Evolutionary conservation across 2,329 filamentous ascomycete genomes (phyloP).

Genomic region (Aspergillus piperis): DNA sequence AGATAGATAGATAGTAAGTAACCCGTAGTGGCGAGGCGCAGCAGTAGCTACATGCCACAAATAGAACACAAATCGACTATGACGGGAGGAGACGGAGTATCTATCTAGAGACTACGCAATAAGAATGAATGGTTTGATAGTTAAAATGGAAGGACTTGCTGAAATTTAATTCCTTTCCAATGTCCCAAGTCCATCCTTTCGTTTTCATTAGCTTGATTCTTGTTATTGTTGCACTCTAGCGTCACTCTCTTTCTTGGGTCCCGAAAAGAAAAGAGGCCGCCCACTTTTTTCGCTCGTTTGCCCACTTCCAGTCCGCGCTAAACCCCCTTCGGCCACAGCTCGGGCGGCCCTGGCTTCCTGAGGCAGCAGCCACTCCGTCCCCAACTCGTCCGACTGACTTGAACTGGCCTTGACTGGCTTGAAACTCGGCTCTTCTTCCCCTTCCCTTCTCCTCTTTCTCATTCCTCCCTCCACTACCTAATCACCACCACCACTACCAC

Average conservation of each 20-base stretch:
- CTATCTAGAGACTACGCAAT: not conserved
- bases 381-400: not conserved
- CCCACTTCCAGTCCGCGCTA: slow-evolving; percentile 2
- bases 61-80: not conserved
- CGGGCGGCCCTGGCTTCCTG: slow-evolving; percentile 14
- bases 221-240: not conserved
- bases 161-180: too few relatives aligned
- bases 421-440: slow-evolving; percentile 5
- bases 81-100: not conserved
- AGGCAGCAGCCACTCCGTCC: slow-evolving; percentile 15
- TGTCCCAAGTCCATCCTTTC: too few relatives aligned
- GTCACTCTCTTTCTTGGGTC: not conserved
- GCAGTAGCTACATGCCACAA: not conserved
- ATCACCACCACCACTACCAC: slow-evolving; percentile 10
- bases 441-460: slow-evolving; percentile 11
- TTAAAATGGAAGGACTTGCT: too few relatives aligned
- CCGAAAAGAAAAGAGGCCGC: not conserved
- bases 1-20: not conserved
- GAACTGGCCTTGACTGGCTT: too few relatives aligned
- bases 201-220: too few relatives aligned
- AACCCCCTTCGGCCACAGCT: not conserved
- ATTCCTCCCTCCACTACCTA: slow-evolving; percentile 11
- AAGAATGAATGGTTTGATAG: too few relatives aligned
- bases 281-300: slow-evolving; percentile 1
- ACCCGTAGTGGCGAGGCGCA: slow-evolving; percentile 1